A percentile compares a stretch with the other conserved stretches of the same genome.
Evolutionary conservation across 2,329 filamentous ascomycete genomes (phyloP).

Genomic region (Venturia asperata): DNA sequence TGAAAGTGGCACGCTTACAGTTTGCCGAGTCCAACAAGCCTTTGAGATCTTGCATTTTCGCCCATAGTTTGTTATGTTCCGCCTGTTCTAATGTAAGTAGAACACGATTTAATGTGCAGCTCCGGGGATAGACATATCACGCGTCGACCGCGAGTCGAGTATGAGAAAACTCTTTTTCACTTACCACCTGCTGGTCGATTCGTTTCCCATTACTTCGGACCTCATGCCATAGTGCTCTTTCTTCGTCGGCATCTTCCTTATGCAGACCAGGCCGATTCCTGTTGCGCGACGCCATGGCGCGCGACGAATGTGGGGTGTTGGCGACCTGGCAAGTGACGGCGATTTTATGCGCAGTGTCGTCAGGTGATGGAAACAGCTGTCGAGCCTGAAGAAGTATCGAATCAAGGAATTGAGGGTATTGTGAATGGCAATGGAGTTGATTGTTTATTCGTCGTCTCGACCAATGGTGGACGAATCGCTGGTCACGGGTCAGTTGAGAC

Average conservation of each 20-base stretch:
- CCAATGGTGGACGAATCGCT: not conserved
- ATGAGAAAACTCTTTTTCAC: slow-evolving; percentile 22
- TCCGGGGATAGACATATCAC: not conserved
- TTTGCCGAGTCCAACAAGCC: slow-evolving; percentile 14
- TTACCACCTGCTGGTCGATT: slow-evolving; percentile 42
- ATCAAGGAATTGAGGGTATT: not conserved
- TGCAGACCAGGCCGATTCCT: slow-evolving; percentile 36
- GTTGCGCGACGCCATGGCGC: slow-evolving; percentile 40
- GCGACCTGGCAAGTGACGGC: not conserved
- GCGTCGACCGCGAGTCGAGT: not conserved
- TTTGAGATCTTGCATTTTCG: slow-evolving; percentile 18
- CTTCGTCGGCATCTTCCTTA: slow-evolving; percentile 46
- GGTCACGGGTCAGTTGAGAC: not conserved
- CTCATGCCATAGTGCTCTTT: slow-evolving; percentile 43
- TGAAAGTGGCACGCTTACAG: not conserved
- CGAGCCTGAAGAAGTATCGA: not conserved
- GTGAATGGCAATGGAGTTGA: not conserved
- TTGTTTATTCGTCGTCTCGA: not conserved
- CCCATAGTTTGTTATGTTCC: slow-evolving; percentile 18
- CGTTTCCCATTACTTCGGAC: slow-evolving; percentile 40
- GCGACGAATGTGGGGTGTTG: not conserved
- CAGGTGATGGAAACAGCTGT: not conserved
- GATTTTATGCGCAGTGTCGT: not conserved
- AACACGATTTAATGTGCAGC: not conserved
- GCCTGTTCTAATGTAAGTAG: slow-evolving; percentile 17